Evolutionary conservation across 768 basidiomycete genomes (phyloP).

Genomic region (Suillus variegatus): DNA sequence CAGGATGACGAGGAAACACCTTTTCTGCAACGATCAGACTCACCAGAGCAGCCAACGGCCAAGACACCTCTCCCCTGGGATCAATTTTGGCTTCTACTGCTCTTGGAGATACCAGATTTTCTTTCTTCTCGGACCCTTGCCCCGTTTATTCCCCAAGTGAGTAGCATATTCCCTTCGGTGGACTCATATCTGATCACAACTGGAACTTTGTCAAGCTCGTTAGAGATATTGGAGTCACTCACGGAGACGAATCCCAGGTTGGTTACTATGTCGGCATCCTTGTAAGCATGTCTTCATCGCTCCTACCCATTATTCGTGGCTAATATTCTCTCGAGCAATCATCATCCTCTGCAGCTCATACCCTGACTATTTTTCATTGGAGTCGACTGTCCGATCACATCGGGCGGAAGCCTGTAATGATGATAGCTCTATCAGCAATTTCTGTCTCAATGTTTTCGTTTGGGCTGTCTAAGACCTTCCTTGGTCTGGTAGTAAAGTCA

Average conservation of each 20-base stretch:
- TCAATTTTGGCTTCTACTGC: conserved; percentile 66
- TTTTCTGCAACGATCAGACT: conserved; percentile 35
- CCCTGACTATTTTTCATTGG: conserved; percentile 49
- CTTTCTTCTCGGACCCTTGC: conserved; percentile 72
- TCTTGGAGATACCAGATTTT: conserved; percentile 75
- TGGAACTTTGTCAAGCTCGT: conserved; percentile 19
- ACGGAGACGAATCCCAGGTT: conserved; percentile 45
- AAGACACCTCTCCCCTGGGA: conserved; percentile 64
- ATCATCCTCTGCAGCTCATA: conserved; percentile 48
- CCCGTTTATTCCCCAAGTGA: conserved; percentile 66
- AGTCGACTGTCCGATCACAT: conserved; percentile 50
- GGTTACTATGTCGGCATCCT: conserved; percentile 51
- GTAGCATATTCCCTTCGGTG: conserved; percentile 11
- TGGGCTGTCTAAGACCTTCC: conserved; percentile 48
- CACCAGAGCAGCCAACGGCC: conserved; percentile 16
- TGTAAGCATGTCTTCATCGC: conserved; percentile 29
- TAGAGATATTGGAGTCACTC: conserved; percentile 35
- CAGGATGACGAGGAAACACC: conserved; percentile 61
- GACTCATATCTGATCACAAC: not conserved
- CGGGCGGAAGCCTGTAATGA: conserved; percentile 48
- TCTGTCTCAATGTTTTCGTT: conserved; percentile 48
- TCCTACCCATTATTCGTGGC: conserved; percentile 25
- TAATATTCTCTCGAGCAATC: conserved; percentile 38
- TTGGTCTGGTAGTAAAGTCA: conserved; percentile 42
- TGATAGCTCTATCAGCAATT: conserved; percentile 45